Conservation (phyloP, 2,329 filamentous ascomycete genomes). For the Epichloe aotearoae region DNA sequence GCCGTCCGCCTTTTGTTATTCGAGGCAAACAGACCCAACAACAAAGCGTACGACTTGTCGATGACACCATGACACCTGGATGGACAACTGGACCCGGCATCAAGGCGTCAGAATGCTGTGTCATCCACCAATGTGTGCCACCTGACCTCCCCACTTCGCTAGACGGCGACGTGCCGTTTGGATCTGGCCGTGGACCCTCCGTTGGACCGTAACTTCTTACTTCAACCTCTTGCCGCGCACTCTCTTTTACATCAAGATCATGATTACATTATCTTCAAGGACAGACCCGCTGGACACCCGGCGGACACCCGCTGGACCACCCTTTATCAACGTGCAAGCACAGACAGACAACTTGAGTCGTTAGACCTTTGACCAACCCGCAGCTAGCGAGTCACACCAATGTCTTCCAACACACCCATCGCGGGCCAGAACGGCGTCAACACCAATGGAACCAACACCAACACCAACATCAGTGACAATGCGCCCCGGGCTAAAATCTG, state of each 20-base stretch:
- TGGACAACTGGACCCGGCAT: not conserved
- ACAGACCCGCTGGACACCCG: not conserved
- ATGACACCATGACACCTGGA: not conserved
- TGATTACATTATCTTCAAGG: not conserved
- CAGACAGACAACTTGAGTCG: no score
- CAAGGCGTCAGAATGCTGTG: not conserved
- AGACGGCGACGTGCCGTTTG: not conserved
- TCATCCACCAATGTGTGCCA: not conserved
- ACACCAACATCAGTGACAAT: conserved; percentile 9
- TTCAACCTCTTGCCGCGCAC: not conserved
- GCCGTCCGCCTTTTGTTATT: not conserved
- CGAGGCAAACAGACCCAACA: not conserved
- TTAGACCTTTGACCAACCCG: not conserved
- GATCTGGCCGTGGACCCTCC: no score
- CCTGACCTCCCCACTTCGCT: not conserved
- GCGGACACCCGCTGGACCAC: not conserved
- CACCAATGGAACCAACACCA: conserved; percentile 8
- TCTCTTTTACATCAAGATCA: not conserved
- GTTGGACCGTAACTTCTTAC: not conserved
- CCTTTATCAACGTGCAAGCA: not conserved
- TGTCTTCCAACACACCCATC: conserved; percentile 6
- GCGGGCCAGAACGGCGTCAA: conserved; percentile 13
- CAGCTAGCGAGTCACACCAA: conserved; percentile 1
- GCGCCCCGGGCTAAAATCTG: conserved; percentile 54
- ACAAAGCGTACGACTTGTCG: not conserved